A percentile compares a stretch with the other conserved stretches of the same genome.
These are phyloP conservation scores for Penicillium glabrum DNA, from an alignment of 2,329 filamentous ascomycete species.

Conservation along the genomic window DNA sequence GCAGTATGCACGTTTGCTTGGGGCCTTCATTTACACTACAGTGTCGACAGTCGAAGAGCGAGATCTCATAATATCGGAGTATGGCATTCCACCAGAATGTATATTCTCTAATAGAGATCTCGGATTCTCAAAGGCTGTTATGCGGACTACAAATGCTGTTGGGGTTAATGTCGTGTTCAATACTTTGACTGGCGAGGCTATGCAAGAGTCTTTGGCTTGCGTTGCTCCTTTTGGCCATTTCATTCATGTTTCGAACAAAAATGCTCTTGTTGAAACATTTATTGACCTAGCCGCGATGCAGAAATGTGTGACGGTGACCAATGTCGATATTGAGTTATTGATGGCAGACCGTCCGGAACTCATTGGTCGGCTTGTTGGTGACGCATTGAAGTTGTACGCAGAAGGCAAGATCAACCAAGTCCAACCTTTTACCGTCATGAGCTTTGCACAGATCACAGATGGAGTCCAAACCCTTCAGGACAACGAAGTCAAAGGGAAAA, in stretches of 20 bases:
- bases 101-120: constrained; percentile 16
- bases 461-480: neutral
- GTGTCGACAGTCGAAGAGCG: constrained; percentile 13
- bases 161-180: constrained; percentile 23
- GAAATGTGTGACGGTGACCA: constrained; percentile 11
- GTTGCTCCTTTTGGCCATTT: constrained; percentile 21
- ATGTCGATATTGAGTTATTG: constrained; percentile 11
- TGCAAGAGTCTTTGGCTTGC: constrained; percentile 15
- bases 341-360: constrained; percentile 4
- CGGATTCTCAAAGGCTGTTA: constrained; percentile 14
- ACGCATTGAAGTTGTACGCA: constrained; percentile 4
- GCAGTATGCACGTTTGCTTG: constrained; percentile 19
- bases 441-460: constrained; percentile 10
- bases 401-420: constrained; percentile 5
- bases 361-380: constrained; percentile 1
- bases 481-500: neutral
- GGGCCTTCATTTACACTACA: constrained; percentile 14
- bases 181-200: constrained; percentile 12
- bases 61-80: constrained; percentile 7
- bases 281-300: constrained; percentile 5
- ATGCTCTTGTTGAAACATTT: neutral
- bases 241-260: constrained; percentile 7
- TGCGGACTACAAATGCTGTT: constrained; percentile 11
- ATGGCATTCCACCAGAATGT: constrained; percentile 7
- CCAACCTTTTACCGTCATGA: constrained; percentile 1